Evolutionary conservation across 1,284 basidiomycete species (phyloP).

Genomic region (Boletus semigastroideus): DNA sequence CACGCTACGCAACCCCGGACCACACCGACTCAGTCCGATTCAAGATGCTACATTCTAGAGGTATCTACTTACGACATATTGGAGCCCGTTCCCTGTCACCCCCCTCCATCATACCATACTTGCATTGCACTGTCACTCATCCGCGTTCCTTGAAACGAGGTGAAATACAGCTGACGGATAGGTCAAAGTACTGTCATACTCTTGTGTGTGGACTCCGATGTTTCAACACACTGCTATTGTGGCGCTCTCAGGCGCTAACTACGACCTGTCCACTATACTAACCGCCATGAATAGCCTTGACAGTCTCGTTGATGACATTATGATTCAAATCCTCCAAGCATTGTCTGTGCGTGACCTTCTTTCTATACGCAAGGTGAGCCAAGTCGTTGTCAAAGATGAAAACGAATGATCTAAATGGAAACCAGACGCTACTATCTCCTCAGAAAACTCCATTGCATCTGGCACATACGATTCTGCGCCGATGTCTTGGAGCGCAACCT

Average conservation of each 20-base stretch:
- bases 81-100: neutral
- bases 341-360: conserved; percentile 17
- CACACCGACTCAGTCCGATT: conserved; percentile 9
- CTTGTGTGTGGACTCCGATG: conserved; percentile 3
- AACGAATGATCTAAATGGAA: neutral
- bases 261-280: neutral
- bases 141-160: neutral
- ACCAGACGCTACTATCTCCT: conserved; percentile 31
- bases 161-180: neutral
- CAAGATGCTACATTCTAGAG: conserved; percentile 2
- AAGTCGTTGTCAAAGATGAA: neutral
- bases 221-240: neutral
- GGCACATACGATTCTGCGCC: conserved; percentile 21
- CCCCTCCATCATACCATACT: neutral
- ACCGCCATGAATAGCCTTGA: conserved; percentile 16
- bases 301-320: conserved; percentile 26
- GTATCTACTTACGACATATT: neutral
- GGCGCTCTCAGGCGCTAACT: conserved; percentile 4
- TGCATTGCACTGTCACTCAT: neutral
- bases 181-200: neutral
- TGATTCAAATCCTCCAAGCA: conserved; percentile 19
- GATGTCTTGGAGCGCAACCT: conserved; percentile 24
- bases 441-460: conserved; percentile 25
- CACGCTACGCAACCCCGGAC: too few relatives aligned
- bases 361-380: conserved; percentile 23